These are phyloP conservation scores for Podila verticillata DNA, from an alignment of 192 early-diverging fungal species.

Conservation along the genomic window DNA sequence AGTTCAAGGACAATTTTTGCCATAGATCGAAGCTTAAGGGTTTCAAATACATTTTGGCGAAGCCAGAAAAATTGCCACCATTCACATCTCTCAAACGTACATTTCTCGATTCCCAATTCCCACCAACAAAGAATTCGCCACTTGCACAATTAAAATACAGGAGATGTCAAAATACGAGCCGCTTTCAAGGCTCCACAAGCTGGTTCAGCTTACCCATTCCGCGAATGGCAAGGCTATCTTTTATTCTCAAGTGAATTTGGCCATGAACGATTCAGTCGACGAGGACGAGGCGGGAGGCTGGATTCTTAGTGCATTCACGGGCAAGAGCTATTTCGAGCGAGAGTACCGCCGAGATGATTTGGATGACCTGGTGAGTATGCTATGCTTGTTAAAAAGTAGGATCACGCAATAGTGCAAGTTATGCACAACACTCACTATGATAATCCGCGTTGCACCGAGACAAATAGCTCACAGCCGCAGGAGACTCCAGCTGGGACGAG, in stretches of 20 bases:
- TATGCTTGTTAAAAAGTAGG: background rate
- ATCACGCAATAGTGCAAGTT: too few relatives aligned
- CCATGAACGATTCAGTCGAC: constrained; percentile 22
- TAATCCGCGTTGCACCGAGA: too few relatives aligned
- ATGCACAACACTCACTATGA: background rate
- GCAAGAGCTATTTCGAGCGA: constrained; percentile 47
- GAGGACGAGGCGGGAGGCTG: constrained; percentile 47
- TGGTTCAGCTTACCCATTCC: constrained; percentile 44
- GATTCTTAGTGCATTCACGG: constrained; percentile 42
- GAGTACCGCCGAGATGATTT: constrained; percentile 44
- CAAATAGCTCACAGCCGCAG: constrained; percentile 13
- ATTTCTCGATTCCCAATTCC: background rate
- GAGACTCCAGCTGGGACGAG: constrained; percentile 33
- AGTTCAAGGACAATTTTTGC: too few relatives aligned
- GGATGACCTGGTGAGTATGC: constrained; percentile 18
- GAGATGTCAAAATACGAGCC: constrained; percentile 36
- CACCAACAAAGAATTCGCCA: background rate
- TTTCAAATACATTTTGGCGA: too few relatives aligned
- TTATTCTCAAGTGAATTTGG: constrained; percentile 39
- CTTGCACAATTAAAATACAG: background rate
- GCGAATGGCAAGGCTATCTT: constrained; percentile 42
- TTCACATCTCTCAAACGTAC: too few relatives aligned
- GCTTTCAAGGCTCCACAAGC: constrained; percentile 30
- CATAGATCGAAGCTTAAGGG: too few relatives aligned
- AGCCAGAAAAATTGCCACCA: too few relatives aligned